These are phyloP conservation scores for Colletotrichum destructivum DNA, from an alignment of 2,329 filamentous ascomycete genomes.

Conservation along the genomic window DNA sequence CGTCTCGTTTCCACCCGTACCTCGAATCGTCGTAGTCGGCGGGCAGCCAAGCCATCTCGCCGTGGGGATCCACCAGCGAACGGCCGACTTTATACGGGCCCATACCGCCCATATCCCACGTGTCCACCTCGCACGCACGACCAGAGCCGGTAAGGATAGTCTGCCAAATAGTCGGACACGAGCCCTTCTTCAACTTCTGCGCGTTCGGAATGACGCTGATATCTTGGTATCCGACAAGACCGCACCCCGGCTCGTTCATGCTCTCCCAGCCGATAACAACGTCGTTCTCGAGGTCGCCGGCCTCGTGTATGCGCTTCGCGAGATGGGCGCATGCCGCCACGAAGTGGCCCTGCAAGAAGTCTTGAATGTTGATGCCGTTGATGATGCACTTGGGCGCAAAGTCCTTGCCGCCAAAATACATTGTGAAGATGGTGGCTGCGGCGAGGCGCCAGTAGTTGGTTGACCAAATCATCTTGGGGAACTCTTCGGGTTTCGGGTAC, in stretches of 20 bases:
- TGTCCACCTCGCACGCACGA: conserved; percentile 88
- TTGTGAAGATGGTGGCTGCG: conserved; percentile 90
- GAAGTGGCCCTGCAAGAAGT: conserved; percentile 92
- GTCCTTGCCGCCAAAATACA: conserved; percentile 92
- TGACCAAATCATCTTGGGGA: conserved; percentile 99
- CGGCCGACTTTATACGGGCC: conserved; percentile 92
- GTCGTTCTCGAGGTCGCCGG: conserved; percentile 88
- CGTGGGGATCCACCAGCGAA: conserved; percentile 88
- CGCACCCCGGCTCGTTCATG: conserved; percentile 94
- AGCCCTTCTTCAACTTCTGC: conserved; percentile 93
- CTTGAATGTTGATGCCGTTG: conserved; percentile 94
- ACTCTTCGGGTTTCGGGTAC: conserved; percentile 85
- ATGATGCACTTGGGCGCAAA: conserved; percentile 98
- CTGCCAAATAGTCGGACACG: conserved; percentile 94
- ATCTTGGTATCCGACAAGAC: conserved; percentile 87
- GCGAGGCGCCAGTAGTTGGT: conserved; percentile 95
- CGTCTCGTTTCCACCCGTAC: conserved; percentile 92
- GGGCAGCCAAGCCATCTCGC: conserved; percentile 87
- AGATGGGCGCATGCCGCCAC: conserved; percentile 85
- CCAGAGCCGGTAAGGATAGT: conserved; percentile 93
- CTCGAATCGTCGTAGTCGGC: conserved; percentile 85
- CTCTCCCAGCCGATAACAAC: conserved; percentile 97
- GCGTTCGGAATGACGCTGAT: conserved; percentile 86
- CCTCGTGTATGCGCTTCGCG: conserved; percentile 87
- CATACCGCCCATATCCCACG: conserved; percentile 93